phyloP scores from a whole-genome alignment of 75 land plant species.

The Ceratopteris richardii region DNA sequence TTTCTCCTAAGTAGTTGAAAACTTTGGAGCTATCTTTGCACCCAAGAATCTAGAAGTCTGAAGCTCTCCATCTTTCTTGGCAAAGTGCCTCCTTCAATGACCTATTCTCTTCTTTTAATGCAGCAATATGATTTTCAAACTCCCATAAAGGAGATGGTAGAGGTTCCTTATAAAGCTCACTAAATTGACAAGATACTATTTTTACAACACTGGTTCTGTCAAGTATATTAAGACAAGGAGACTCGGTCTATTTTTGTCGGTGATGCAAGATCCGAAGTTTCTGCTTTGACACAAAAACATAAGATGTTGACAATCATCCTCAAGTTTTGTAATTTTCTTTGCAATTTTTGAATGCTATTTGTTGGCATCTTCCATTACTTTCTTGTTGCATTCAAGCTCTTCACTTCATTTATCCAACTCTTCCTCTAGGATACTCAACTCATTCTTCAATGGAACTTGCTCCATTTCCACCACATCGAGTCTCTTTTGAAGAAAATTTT shows the following conservation, averaged over 20 bases:
- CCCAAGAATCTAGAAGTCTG: conserved; percentile 34
- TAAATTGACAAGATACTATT: too few relatives aligned
- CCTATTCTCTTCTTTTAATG: conserved; percentile 57
- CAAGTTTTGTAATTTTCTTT: conserved; percentile 63
- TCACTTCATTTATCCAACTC: conserved; percentile 64
- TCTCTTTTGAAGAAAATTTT: conserved; percentile 27
- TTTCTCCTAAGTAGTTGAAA: conserved; percentile 28
- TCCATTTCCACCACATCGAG: conserved; percentile 52
- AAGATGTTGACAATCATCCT: conserved; percentile 67
- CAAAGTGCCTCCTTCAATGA: conserved; percentile 41
- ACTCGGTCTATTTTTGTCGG: conserved; percentile 73
- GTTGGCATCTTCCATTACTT: conserved; percentile 38
- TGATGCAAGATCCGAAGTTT: conserved; percentile 35
- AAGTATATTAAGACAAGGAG: background rate
- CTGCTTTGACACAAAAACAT: conserved; percentile 31
- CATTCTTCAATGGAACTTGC: conserved; percentile 60
- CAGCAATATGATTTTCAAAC: conserved; percentile 24
- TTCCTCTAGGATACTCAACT: conserved; percentile 50
- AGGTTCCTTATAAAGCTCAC: too few relatives aligned
- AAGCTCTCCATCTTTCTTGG: conserved; percentile 43
- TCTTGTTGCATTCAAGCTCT: conserved; percentile 46
- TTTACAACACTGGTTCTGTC: too few relatives aligned
- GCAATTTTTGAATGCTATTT: conserved; percentile 55
- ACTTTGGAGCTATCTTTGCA: conserved; percentile 43
- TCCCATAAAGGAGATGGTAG: too few relatives aligned